Conservation (phyloP, 306 rosid species). For the Glycine tomentella region DNA sequence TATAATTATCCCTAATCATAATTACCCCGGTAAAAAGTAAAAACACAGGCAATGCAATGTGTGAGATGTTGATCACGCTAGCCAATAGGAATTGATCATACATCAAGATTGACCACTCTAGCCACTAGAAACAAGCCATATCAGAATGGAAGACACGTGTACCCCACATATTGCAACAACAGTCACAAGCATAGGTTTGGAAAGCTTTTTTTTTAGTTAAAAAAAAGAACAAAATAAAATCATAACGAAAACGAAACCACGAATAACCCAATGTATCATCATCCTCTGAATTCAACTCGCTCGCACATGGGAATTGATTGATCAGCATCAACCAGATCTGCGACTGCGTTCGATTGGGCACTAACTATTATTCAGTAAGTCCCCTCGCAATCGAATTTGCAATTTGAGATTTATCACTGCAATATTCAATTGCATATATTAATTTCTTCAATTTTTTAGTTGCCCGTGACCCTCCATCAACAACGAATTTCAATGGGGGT, state of each 20-base stretch:
- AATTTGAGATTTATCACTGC: constrained; percentile 14
- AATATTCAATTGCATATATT: not conserved
- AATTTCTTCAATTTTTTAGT: not conserved
- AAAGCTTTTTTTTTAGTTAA: not conserved
- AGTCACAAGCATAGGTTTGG: not conserved
- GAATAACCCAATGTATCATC: not conserved
- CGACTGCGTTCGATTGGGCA: not conserved
- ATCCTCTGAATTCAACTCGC: constrained; percentile 7
- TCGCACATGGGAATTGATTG: constrained; percentile 1
- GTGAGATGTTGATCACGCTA: not conserved
- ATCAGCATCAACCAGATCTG: constrained; percentile 46
- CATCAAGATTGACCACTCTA: not conserved
- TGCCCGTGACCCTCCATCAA: not conserved
- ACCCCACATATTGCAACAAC: not conserved
- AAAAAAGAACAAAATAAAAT: not conserved
- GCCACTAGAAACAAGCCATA: constrained; percentile 46
- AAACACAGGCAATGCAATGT: too few species aligned
- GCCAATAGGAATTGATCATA: constrained; percentile 40
- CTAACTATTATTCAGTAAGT: constrained; percentile 10
- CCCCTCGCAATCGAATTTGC: not conserved
- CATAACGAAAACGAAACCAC: constrained; percentile 4
- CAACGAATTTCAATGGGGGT: not conserved
- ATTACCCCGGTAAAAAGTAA: too few species aligned
- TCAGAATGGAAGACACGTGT: constrained; percentile 40
- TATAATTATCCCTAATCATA: too few species aligned